These are phyloP conservation scores for Coniella vitis DNA, from an alignment of 2,329 filamentous ascomycete genomes.

Conservation along the genomic window DNA sequence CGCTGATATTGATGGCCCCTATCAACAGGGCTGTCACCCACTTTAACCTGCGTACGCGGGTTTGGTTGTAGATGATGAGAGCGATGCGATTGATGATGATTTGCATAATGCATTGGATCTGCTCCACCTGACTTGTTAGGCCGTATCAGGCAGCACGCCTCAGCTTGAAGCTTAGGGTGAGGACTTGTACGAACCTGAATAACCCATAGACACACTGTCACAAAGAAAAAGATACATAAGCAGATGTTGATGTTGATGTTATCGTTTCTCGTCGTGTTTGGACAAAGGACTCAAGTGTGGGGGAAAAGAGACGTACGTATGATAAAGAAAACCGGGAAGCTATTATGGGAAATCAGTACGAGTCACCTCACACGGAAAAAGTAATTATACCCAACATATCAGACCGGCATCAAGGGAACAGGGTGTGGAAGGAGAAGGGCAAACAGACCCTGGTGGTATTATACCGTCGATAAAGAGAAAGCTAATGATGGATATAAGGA, in stretches of 20 bases:
- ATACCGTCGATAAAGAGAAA: slow-evolving; percentile 27
- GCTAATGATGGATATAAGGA: slow-evolving; percentile 24
- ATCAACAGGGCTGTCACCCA: slow-evolving; percentile 33
- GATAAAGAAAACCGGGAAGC: slow-evolving; percentile 20
- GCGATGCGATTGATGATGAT: slow-evolving; percentile 45
- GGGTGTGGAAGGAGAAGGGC: slow-evolving; percentile 2
- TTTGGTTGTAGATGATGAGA: slow-evolving; percentile 34
- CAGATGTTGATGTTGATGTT: too few species aligned
- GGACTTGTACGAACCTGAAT: slow-evolving; percentile 16
- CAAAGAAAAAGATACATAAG: neutral
- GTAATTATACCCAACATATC: too few species aligned
- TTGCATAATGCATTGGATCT: slow-evolving; percentile 42
- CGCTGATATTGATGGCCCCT: slow-evolving; percentile 39
- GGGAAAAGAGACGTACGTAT: slow-evolving; percentile 16
- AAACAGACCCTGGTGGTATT: slow-evolving; percentile 24
- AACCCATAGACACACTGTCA: slow-evolving; percentile 24
- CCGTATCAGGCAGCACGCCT: neutral
- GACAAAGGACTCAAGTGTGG: neutral
- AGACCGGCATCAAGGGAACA: neutral
- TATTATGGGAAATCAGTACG: slow-evolving; percentile 14
- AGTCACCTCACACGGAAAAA: too few species aligned
- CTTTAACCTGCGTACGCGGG: slow-evolving; percentile 31
- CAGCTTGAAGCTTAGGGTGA: neutral
- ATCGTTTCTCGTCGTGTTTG: too few species aligned
- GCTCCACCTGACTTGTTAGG: neutral